Evolutionary conservation across 139 green algal genomes (phyloP), one percentile per base, ranked within the genome.

Genomic region (Eudorina sp.): DNA sequence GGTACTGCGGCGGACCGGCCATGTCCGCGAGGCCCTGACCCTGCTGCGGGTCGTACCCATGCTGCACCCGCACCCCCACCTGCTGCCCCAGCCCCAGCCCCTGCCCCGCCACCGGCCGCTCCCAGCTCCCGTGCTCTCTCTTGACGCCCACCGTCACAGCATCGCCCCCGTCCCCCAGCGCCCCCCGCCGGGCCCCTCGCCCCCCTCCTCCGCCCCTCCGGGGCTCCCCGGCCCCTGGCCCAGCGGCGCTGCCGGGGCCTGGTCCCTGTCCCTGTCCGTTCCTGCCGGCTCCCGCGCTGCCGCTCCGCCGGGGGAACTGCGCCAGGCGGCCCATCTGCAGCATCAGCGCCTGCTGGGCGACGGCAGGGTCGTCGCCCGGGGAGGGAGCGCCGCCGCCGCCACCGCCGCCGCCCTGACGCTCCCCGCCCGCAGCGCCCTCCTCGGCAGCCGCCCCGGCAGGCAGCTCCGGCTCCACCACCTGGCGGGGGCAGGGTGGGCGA

Each of bases 401-500:
- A 3, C 31, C 43, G 1, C 21, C 31, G 27, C 29, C 58, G 29
- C 45, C 80, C 60, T 62, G n/a, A 4, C 13, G 29, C 8, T 53
- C 78, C 38, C 13, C 60, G 25, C 45, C 78, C 18, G 16, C 25
- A 16, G 11, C 53, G 29, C 34, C 60, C 16, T 31, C 43, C 29
- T 77, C 80, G 43, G 7, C 4, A 31, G 27, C 13, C 4, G 1
- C 81, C 21, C 25, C 3, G 46, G 29, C 13, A n/a, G 3, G 25
- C 64, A 51, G n/a, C 64, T 87, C 81, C 16, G 3, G 41, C 81
- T 87, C 62, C 2, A 86, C 31, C 40, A 86, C 80, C 80, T 85
- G 79, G 0, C 2, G 25, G n/a, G 38, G n/a, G n/a, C n/a, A n/a
- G n/a, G n/a, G n/a, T n/a, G n/a, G n/a, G n/a, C n/a, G n/a, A n/a